These are phyloP conservation scores for Citrullus colocynthis DNA, from an alignment of 306 rosid genomes.

Conservation along the genomic window DNA sequence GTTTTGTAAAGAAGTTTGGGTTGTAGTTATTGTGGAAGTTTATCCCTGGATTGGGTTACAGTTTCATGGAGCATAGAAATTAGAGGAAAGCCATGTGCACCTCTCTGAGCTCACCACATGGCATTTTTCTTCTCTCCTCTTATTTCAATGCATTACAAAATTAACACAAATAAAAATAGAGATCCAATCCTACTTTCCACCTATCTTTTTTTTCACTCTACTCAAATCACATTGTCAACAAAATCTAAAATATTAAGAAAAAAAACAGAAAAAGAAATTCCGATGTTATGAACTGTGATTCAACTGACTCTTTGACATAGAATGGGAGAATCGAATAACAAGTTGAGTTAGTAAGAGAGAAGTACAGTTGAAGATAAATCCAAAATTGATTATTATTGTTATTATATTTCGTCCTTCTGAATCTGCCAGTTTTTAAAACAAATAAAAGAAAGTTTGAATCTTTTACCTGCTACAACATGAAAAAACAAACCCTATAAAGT, in stretches of 20 bases:
- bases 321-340: too few relatives aligned
- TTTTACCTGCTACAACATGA: not conserved
- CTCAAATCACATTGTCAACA: too few relatives aligned
- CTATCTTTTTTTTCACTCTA: too few relatives aligned
- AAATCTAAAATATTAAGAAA: too few relatives aligned
- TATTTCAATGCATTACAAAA: not conserved
- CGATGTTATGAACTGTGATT: too few relatives aligned
- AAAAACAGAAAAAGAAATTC: too few relatives aligned
- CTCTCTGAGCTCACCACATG: slow-evolving; percentile 71
- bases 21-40: too few relatives aligned
- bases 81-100: slow-evolving; percentile 66
- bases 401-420: not conserved
- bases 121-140: slow-evolving; percentile 9
- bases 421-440: not conserved
- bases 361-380: too few relatives aligned
- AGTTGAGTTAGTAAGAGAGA: too few relatives aligned
- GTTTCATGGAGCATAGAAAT: slow-evolving; percentile 31
- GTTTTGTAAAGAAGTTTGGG: not conserved
- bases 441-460: not conserved
- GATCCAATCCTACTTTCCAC: not conserved
- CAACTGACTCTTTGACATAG: too few relatives aligned
- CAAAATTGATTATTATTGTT: not conserved
- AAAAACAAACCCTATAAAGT: not conserved
- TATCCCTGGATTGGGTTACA: slow-evolving; percentile 12
- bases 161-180: not conserved